Evolutionary conservation across 768 basidiomycete species (phyloP), one percentile per base, ranked within the genome.

Genomic region (Serpula lacrymans): DNA sequence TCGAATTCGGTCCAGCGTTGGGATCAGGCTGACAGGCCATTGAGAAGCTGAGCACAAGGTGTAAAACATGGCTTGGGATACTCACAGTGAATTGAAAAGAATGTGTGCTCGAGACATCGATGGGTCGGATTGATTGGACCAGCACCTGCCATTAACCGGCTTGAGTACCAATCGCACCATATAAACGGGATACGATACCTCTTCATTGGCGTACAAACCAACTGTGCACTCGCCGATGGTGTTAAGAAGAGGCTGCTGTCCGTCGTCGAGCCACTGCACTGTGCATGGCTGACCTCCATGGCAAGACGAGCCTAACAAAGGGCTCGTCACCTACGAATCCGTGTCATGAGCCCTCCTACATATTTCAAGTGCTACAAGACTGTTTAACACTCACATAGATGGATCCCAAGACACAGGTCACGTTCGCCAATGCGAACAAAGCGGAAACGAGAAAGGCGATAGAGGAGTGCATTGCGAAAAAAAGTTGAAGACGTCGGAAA

Each of bases 211-310:
- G 47, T 75, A 88, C 23, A 89, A 59, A 1, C 67, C 80, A 38
- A 83, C 70, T 3, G 63, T 60, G 37, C 74, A 71, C 0, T 73
- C 55, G 3, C 83, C 82, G 34, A 87, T 71, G 24, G 52, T 42
- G 5, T 62, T 29, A n/a, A 75, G 47, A 13, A 77, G 55, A 3
- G 86, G 85, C 1, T 41, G 26, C 8, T 45, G 27, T 13, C 84
- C 84, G 46, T 88, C 67, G 40, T 89, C 85, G 1, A 77, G 43
- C 84, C 84, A 88, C 32, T 66, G 42, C 6, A 87, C 69, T 0
- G 54, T 58, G 59, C 80, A 84, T 5, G 71, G 45, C 46, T 76
- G 57, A 9, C 77, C 80, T 18, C 65, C 85, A 27, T 63, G 62
- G 54, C 80, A 85, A 17, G 60, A 63, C 9, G 71, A 63, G 37